Conservation (phyloP, 139 green algal species). For the Chlorella ohadii region DNA sequence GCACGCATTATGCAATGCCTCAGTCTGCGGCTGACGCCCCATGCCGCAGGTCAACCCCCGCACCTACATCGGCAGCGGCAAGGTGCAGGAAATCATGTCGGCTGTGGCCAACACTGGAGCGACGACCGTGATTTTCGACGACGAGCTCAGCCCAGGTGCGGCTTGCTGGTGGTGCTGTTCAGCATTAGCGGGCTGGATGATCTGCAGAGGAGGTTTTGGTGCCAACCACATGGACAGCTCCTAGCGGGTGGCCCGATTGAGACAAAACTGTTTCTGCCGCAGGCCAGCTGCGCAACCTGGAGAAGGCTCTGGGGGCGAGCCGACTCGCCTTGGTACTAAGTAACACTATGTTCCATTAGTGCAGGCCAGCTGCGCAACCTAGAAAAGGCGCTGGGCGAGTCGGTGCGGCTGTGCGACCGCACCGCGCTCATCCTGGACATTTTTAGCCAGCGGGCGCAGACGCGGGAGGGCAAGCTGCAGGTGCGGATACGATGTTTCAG, state of each 20-base stretch:
- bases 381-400: slow-evolving; percentile 67
- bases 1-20: no score
- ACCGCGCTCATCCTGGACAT: slow-evolving; percentile 99
- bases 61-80: slow-evolving; percentile 94
- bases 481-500: slow-evolving; percentile 38
- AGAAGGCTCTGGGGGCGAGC: no score
- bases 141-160: slow-evolving; percentile 67
- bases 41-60: slow-evolving; percentile 63
- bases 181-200: no score
- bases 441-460: slow-evolving; percentile 93
- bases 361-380: slow-evolving; percentile 72
- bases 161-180: no score
- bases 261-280: no score
- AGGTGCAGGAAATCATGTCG: slow-evolving; percentile 76
- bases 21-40: background rate
- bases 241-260: no score
- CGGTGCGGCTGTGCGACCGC: slow-evolving; percentile 89
- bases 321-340: no score
- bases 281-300: no score
- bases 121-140: slow-evolving; percentile 95
- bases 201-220: no score
- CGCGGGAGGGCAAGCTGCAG: slow-evolving; percentile 95
- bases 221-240: no score
- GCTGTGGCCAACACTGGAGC: slow-evolving; percentile 53
- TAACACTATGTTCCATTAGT: no score